A percentile compares a stretch with the other conserved stretches of the same genome.
These are phyloP conservation scores for Crithidia sp. DNA, from an alignment of 208 protist genomes.

Conservation along the genomic window DNA sequence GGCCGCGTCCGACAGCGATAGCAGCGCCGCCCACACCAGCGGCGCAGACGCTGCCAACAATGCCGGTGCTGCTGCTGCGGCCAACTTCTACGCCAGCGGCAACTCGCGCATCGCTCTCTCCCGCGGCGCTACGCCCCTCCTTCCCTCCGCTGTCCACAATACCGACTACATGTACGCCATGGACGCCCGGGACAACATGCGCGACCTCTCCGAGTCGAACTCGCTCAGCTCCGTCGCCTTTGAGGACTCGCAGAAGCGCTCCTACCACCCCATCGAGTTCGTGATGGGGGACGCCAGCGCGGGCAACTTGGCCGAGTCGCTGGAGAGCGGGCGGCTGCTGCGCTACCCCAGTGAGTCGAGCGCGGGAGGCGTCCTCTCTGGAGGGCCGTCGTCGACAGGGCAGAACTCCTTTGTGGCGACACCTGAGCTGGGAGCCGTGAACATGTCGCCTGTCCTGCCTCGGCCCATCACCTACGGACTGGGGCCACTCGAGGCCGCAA, in stretches of 20 bases:
- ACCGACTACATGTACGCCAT: constrained; percentile 18
- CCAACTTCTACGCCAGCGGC: constrained; percentile 17
- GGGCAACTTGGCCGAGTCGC: constrained; percentile 5
- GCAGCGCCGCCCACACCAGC: background rate
- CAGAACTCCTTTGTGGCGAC: constrained; percentile 5
- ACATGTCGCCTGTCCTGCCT: background rate
- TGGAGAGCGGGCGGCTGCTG: constrained; percentile 6
- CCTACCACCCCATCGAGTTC: constrained; percentile 22
- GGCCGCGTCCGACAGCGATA: background rate
- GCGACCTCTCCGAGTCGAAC: constrained; percentile 6
- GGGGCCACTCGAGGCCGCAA: background rate
- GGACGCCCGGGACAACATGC: background rate
- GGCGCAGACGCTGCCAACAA: background rate
- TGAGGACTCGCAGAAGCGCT: constrained; percentile 23
- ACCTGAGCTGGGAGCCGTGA: background rate
- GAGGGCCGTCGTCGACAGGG: background rate
- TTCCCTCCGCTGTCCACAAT: background rate
- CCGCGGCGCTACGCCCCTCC: background rate
- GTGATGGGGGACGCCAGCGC: constrained; percentile 1
- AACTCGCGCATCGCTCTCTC: constrained; percentile 14
- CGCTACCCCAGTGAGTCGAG: constrained; percentile 4
- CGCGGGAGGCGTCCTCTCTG: background rate
- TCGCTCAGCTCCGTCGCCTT: constrained; percentile 17
- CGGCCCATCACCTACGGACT: constrained; percentile 22
- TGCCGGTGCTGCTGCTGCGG: background rate